Base-by-base conservation (phyloP, 75 land plant species). In the Pinus taeda region DNA sequence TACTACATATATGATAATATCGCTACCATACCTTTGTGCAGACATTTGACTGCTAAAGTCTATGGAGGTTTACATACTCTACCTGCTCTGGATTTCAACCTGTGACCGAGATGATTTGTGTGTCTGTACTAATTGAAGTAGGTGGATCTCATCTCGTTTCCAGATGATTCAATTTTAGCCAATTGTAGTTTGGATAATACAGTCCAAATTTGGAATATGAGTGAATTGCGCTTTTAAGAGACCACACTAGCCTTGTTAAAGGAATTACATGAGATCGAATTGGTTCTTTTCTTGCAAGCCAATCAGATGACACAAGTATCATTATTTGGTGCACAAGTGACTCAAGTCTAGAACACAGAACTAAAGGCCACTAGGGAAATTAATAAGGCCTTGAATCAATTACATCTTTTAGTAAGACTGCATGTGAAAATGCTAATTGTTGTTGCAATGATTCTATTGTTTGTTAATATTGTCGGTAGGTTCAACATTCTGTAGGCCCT, bases 81-180 rank as follows among this genome's bases (percentile, higher is more conserved):
- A 33, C 33, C 33, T 0, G 1, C 33, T 33, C 33, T 33, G 1
- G 33, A 33, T 33, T 33, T 33, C 1, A 33, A 33, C 33, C 0
- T 33, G 33, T 53, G 63, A 75, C 70, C 60, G 33, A 39, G 37
- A 42, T 49, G 69, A 49, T 70, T 80, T 64, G 75, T 75, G 56
- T 62, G 70, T 63, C 18, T 33, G 78, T 75, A 53, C 67, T 84
- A 84, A 84, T 67, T 91, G 82, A 96, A 96, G 97, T 93, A 96
- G 96, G 98, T 96, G 89, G 99, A 96, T 94, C 99, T 96, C 81
- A 93, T 86, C 77, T 96, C 95, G 99, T 94, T 93, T 74, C 97
- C 99, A 42, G 97, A 96, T 87, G 99, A 94, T 81, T 84, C 90
- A 67, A 86, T 82, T 67, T 82, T 96, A 75, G 99, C 97, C 15